Evolutionary conservation across 805 yeast genomes (phyloP).

Genomic region (Nematodospora valgi): DNA sequence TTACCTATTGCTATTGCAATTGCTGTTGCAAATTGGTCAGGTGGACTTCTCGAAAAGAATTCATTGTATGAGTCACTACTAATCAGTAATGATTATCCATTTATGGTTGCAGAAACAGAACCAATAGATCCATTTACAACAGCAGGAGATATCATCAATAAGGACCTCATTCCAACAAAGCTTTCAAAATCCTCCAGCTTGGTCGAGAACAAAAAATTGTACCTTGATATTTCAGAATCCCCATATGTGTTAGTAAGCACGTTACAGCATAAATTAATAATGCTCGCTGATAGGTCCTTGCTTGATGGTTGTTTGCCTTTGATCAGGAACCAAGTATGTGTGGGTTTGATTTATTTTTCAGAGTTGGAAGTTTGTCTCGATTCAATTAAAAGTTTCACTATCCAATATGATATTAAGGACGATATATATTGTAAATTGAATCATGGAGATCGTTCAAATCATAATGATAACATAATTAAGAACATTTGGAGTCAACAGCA

Average conservation of each 20-base stretch:
- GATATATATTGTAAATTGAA: slow-evolving; percentile 28
- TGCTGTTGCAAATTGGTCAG: slow-evolving; percentile 57
- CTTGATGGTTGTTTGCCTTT: slow-evolving; percentile 54
- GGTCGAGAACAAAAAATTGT: slow-evolving; percentile 12
- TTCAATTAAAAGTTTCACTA: slow-evolving; percentile 28
- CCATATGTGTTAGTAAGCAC: slow-evolving; percentile 28
- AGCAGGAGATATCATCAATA: slow-evolving; percentile 34
- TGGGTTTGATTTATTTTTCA: slow-evolving; percentile 48
- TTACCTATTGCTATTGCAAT: slow-evolving; percentile 55
- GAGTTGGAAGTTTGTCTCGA: slow-evolving; percentile 53
- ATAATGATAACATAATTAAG: slow-evolving; percentile 11
- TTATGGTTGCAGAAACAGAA: slow-evolving; percentile 42
- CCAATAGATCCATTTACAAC: slow-evolving; percentile 27
- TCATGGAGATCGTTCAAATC: slow-evolving; percentile 3
- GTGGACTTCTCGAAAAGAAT: slow-evolving; percentile 46
- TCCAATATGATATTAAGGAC: slow-evolving; percentile 21
- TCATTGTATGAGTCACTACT: slow-evolving; percentile 50
- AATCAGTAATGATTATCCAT: slow-evolving; percentile 49
- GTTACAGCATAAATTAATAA: slow-evolving; percentile 31
- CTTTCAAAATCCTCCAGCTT: background rate
- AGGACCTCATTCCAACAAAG: slow-evolving; percentile 1
- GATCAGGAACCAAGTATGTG: slow-evolving; percentile 29
- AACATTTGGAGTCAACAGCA: slow-evolving; percentile 6
- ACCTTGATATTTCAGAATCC: slow-evolving; percentile 37
- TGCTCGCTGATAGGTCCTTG: slow-evolving; percentile 39